phyloP scores from a whole-genome alignment of 1,284 basidiomycete species.

The Boletellus deceptivus region DNA sequence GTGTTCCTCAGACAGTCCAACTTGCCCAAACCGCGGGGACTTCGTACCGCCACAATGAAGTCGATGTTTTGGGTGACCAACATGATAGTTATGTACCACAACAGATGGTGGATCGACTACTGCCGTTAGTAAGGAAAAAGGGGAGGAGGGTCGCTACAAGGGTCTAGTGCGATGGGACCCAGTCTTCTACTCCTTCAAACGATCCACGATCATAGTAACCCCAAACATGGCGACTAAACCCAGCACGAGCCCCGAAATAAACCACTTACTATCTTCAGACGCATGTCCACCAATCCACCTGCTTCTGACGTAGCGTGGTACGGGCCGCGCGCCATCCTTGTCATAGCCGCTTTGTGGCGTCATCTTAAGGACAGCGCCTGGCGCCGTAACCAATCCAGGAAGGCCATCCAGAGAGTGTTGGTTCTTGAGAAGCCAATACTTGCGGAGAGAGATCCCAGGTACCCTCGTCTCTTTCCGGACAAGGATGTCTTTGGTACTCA shows the following conservation, averaged over 20 bases:
- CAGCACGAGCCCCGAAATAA: slow-evolving; percentile 18
- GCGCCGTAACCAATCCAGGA: slow-evolving; percentile 34
- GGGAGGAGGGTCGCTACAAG: no score
- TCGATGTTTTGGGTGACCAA: no score
- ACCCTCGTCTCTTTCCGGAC: no score
- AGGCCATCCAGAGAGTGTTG: slow-evolving; percentile 52
- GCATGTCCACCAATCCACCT: background rate
- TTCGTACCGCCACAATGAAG: no score
- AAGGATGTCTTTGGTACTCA: slow-evolving; percentile 7
- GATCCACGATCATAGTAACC: slow-evolving; percentile 1
- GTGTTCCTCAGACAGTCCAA: no score
- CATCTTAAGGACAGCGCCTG: slow-evolving; percentile 16
- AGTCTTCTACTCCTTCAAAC: slow-evolving; percentile 1
- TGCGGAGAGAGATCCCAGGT: slow-evolving; percentile 35
- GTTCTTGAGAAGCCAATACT: slow-evolving; percentile 48
- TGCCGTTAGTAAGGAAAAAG: no score
- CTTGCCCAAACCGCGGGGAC: no score
- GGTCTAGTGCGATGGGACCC: no score
- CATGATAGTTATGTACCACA: no score
- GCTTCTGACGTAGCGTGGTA: slow-evolving; percentile 1
- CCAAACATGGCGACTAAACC: slow-evolving; percentile 8
- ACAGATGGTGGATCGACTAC: no score
- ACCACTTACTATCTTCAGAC: slow-evolving; percentile 4
- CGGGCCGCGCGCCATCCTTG: slow-evolving; percentile 5
- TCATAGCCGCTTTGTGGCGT: slow-evolving; percentile 19